These are phyloP conservation scores for Leccinum olivaceopallidum DNA, from an alignment of 768 basidiomycete genomes.

Conservation along the genomic window DNA sequence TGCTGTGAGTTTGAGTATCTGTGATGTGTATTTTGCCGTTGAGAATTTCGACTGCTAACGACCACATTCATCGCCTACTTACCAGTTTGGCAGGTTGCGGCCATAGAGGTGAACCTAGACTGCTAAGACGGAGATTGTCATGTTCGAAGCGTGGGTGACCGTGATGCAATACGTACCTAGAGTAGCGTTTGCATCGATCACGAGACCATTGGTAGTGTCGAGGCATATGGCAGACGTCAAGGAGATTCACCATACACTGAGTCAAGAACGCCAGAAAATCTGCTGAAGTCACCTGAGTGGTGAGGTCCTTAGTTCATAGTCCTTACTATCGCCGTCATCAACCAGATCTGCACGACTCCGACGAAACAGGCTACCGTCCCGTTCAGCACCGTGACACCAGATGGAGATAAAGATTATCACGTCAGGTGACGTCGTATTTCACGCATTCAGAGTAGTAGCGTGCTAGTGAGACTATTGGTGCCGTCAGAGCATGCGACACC, in stretches of 20 bases:
- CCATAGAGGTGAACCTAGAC: not conserved
- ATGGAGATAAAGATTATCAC: no score
- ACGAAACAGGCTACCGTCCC: not conserved
- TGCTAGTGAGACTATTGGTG: not conserved
- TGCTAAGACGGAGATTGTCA: not conserved
- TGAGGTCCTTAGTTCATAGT: not conserved
- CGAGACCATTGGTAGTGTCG: not conserved
- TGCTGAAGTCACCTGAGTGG: not conserved
- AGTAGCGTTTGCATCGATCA: not conserved
- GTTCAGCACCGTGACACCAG: not conserved
- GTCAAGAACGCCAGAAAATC: not conserved
- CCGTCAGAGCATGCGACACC: not conserved
- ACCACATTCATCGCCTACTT: not conserved
- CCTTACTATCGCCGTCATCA: no score
- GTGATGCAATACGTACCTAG: not conserved
- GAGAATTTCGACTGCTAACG: not conserved
- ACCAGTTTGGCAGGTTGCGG: not conserved
- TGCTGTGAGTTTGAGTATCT: not conserved
- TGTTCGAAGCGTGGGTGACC: not conserved
- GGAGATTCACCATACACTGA: not conserved
- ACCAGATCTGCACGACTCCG: not conserved
- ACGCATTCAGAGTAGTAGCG: not conserved
- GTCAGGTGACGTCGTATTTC: no score
- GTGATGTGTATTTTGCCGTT: not conserved
- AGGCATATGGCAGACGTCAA: not conserved